phyloP scores from a whole-genome alignment of 2,329 filamentous ascomycete genomes.

The Xylaria sp. region DNA sequence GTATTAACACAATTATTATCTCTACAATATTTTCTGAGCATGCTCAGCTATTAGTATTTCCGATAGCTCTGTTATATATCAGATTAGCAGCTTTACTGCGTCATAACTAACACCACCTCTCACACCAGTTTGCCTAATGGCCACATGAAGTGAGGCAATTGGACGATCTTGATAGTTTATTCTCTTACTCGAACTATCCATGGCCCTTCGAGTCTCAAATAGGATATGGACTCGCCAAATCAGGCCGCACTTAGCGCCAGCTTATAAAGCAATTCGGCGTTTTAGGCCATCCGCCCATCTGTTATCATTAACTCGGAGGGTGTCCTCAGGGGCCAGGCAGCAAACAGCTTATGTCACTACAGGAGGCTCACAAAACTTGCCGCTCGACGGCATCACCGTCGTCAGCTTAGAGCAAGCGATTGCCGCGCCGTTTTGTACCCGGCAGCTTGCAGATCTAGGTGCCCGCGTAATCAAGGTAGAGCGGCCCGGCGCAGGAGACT shows the following conservation, averaged over 20 bases:
- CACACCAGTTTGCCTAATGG: not conserved
- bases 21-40: not conserved
- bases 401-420: conserved; percentile 66
- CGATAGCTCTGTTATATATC: not conserved
- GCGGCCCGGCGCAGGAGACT: conserved; percentile 62
- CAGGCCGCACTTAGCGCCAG: not conserved
- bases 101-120: not conserved
- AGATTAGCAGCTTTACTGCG: not conserved
- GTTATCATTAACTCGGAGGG: not conserved
- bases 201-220: conserved; percentile 11
- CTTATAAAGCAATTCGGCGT: conserved; percentile 5
- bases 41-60: not conserved
- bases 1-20: not conserved
- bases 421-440: conserved; percentile 65
- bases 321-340: not conserved
- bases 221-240: not conserved
- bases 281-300: not conserved
- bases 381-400: conserved; percentile 58
- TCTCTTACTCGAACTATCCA: not conserved
- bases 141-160: not conserved
- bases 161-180: not conserved
- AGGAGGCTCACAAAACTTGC: conserved; percentile 32
- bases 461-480: conserved; percentile 67
- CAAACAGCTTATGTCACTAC: conserved; percentile 19
- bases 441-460: conserved; percentile 64